Evolutionary conservation across 495 filamentous ascomycete species (phyloP), one percentile per base, ranked within the genome.

Genomic region (Penicillium nucicola): DNA sequence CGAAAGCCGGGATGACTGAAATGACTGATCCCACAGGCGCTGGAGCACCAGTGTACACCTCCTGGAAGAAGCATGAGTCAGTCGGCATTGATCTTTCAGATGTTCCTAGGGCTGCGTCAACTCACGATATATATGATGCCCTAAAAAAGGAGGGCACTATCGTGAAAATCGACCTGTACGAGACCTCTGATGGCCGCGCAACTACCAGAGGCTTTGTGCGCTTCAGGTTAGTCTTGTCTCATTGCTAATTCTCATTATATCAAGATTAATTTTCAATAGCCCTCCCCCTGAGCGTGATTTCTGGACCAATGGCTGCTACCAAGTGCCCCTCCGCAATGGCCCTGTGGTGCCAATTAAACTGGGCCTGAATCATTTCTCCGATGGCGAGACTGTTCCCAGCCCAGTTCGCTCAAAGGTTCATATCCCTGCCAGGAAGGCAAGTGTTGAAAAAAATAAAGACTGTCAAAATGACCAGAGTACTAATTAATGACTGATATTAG

Each of bases 101-200:
- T 10, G 19, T 81, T 10, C 73, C 77, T 0, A 22, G 43, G 11
- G 61, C 67, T 22, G 53, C 52, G 9, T 70, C 47, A 17, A 73
- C 74, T 1, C 50, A 57, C 12, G 52, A 49, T 5, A 46, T 81
- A 10, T 76, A 75, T 65, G 33, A 55, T 4, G 55, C 64, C 2
- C 75, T 81, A 44, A 55, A 56, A 2, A 53, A 58, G 2, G 63
- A 81, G 40, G 77, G 77, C 0, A 53, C 55, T 4, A 60, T 80
- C 17, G 52, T 58, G 12, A 62, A 65, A 0, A 77, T 81, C 40
- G 75, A 78, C 20, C 57, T 80, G 1, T 74, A 65, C 25, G 70
- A 72, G 32, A 63, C 75, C 45, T 31, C 36, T 7, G 55, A 64
- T 17, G 72, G 67, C 9, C 46, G 56, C 12, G 37, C 62, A 35